Evolutionary conservation across 768 basidiomycete species (phyloP), one percentile per base, ranked within the genome.

Genomic region (Tylopilus sp.): DNA sequence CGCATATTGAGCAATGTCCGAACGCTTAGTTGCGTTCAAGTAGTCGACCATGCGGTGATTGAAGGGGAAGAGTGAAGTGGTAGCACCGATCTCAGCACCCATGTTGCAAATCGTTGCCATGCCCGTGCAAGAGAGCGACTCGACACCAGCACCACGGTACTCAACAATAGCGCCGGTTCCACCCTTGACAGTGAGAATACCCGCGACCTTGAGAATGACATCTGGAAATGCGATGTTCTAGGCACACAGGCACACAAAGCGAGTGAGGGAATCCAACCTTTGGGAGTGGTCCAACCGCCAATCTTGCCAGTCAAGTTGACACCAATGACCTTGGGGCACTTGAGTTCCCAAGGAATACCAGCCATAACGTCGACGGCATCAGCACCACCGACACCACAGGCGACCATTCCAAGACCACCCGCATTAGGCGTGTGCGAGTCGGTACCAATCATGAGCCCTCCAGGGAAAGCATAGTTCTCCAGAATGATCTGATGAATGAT

Each of bases 101-200:
- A 98, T 99, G 83, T 98, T 99, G 73, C 95, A 98, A 65, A 99
- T 95, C 20, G 95, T 98, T 47, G 92, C 95, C 95, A 98, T 97
- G 72, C 95, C 95, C 43, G 95, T 99, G 81, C 89, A 92, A 43
- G 94, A 97, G 54, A 99, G 82, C 30, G 92, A 92, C 67, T 95
- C 88, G 56, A 98, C 88, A 79, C 95, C 95, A 65, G 93, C 72
- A 57, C 95, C 95, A 60, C 78, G 85, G 78, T 99, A 99, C 70
- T 99, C 95, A 60, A 99, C 92, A 63, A 99, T 98, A 50, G 95
- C 94, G 60, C 95, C 95, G 62, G 95, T 99, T 64, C 95, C 95
- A 65, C 95, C 95, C 82, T 98, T 98, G 79, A 99, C 95, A 13
- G 95, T 98, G 55, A 99, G 87, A 64, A 95, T 95, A 55, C 95